Conservation (phyloP, 2,329 filamentous ascomycete species). For the Lachnellula subtilissima region DNA sequence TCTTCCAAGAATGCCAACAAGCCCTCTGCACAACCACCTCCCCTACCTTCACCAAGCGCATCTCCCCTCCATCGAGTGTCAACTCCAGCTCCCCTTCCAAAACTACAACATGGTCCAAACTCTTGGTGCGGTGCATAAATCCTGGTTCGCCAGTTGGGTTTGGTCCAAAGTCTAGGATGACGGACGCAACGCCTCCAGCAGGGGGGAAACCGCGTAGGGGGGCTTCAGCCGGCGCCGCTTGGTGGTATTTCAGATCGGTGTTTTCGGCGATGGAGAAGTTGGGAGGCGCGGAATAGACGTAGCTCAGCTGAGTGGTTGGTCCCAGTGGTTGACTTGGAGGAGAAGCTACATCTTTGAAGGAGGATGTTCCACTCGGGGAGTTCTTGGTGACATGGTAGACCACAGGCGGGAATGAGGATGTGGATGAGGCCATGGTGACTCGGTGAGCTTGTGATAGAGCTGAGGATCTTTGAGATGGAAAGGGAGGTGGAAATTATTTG, state of each 20-base stretch:
- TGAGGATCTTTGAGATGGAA: no score
- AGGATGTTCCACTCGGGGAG: not conserved
- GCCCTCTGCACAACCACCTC: constrained; percentile 39
- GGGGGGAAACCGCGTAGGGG: constrained; percentile 4
- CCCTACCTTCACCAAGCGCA: constrained; percentile 33
- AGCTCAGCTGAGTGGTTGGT: constrained; percentile 1
- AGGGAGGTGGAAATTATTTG: no score
- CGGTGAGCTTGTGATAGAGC: no score
- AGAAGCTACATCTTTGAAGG: not conserved
- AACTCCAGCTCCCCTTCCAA: constrained; percentile 36
- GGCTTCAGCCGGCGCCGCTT: not conserved
- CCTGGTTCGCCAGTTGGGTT: constrained; percentile 7
- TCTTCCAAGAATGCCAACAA: constrained; percentile 38
- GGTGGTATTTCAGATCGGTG: constrained; percentile 9
- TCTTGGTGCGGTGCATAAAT: constrained; percentile 38
- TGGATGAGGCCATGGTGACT: not conserved
- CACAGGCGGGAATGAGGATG: not conserved
- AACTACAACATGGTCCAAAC: constrained; percentile 37
- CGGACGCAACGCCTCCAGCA: constrained; percentile 2
- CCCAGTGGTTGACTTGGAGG: not conserved
- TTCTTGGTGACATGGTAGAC: constrained; percentile 4
- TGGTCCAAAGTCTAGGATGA: constrained; percentile 7
- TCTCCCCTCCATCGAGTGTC: constrained; percentile 35
- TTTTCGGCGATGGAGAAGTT: constrained; percentile 2
- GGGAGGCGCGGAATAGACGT: constrained; percentile 14